A percentile compares a stretch with the other conserved stretches of the same genome.
phyloP scores from a whole-genome alignment of 2,329 filamentous ascomycete genomes.

The Colletotrichum sidae region DNA sequence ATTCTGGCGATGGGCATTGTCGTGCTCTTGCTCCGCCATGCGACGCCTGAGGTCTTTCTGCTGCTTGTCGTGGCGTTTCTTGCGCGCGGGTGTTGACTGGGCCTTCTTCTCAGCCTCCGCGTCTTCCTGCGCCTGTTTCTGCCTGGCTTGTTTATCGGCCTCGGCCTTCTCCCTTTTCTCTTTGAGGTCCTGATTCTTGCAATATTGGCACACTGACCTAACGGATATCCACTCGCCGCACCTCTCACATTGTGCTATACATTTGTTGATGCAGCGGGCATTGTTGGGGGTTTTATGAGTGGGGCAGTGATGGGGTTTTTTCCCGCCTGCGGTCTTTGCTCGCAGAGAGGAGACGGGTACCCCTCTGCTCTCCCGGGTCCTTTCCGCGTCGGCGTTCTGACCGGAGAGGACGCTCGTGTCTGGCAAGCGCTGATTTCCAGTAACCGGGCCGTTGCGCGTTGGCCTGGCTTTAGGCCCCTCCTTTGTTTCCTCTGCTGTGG shows the following conservation, averaged over 20 bases:
- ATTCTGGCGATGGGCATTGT: neutral
- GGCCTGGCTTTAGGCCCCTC: neutral
- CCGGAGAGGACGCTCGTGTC: conserved; percentile 4
- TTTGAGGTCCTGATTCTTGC: neutral
- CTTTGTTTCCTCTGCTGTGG: too few relatives aligned
- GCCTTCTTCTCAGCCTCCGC: neutral
- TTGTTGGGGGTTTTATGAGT: neutral
- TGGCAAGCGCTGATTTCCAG: neutral
- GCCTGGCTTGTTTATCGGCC: too few relatives aligned
- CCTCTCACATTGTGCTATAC: neutral
- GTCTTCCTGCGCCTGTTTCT: neutral
- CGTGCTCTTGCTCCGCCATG: neutral
- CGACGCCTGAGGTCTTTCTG: neutral
- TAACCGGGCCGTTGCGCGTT: neutral
- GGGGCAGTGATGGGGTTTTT: conserved; percentile 16
- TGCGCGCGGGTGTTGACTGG: too few relatives aligned
- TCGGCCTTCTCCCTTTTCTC: neutral
- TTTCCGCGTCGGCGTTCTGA: neutral
- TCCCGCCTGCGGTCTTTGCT: conserved; percentile 11
- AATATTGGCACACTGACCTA: conserved; percentile 2
- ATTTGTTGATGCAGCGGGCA: conserved; percentile 7
- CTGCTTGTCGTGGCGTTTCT: neutral
- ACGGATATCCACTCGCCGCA: conserved; percentile 7
- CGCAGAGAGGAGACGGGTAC: neutral
- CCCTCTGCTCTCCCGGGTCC: neutral